Base-by-base conservation (phyloP, 148 eudicot genomes). In the Nepenthes mirabilis region DNA sequence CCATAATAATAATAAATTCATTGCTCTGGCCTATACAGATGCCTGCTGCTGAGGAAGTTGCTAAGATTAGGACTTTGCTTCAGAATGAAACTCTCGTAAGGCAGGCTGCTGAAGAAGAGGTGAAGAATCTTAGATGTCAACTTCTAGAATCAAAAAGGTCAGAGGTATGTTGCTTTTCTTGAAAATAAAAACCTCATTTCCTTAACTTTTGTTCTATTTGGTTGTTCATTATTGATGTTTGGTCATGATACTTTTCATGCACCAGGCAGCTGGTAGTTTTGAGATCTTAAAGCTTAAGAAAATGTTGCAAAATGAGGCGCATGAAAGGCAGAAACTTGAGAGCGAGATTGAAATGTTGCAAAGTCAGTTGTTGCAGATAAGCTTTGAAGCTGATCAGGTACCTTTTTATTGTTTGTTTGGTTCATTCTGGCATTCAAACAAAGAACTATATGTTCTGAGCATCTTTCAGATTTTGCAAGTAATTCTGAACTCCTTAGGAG, bases 361-460 rank as follows among this genome's bases (percentile, higher is more conserved):
- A 65, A 83, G 77, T 69, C 95, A 83, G 63, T 65, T 90, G 49
- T 60, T 90, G 82, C 97, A 90, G 55, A 47, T 86, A 56, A 90
- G 95, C 68, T 90, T 80, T 74, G 90, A 90, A 75, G 95, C 97
- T 58, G 97, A 90, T 47, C 86, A 83, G 88, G 97, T 90, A 76
- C 57, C 64, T 50, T 33, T 47, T 43, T 23, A 23, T 23, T 23
- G 23, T 23, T 23, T 14, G 36, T 43, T 1, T 34, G 47, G 14
- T 7, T 33, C 58, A 9, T 10, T n/a, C 12, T 49, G 2, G 2
- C 52, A 6, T 49, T 49, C 10, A 2, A 49, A 40, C 6, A 40
- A 40, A 40, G 4, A 40, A 8, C 4, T 3, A 40, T 4, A 4
- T 40, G 45, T 8, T 40, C 45, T 8, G 8, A 40, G 45, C 4